Evolutionary conservation across 2,329 filamentous ascomycete genomes (phyloP), one percentile per base, ranked within the genome.

Genomic region (Hymenoscyphus linearis): DNA sequence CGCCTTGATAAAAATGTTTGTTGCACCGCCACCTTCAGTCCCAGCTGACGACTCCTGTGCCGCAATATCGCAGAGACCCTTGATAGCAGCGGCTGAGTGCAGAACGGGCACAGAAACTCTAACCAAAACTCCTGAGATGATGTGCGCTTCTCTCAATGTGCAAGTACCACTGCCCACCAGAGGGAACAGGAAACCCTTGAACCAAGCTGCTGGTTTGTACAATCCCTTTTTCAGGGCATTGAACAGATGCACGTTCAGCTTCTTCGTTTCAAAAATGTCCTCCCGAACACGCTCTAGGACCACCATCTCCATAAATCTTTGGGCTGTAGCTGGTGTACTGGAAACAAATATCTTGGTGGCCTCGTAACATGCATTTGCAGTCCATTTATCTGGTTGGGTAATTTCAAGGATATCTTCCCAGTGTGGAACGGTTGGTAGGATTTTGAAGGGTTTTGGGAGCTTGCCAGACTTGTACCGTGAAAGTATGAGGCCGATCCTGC

Each of bases 401-500:
- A 96, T 85, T 65, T 87, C 82, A 68, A 96, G 84, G 40, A 96
- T 89, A 22, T 91, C 89, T 72, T 95, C 90, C 92, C 93, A 98
- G 70, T 95, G 86, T 7, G 92, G 92, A 14, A 98, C 85, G 0
- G 92, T 93, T 2, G 95, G 95, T 9, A 99, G 83, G 66, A 98
- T 92, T 77, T 98, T 98, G 82, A 99, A 96, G 0, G 93, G 93
- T 76, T 99, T 99, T 22, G 95, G 95, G 35, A 99, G 82, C 67
- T 93, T 93, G n/a, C 95, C 95, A 14, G 90, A 93, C 77, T 96
- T 96, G 80, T 96, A 98, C 66, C 93, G 86, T 27, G 91, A 92
- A 62, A 99, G 82, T 63, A 98, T 88, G 67, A 93, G 81, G 63
- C 93, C 93, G 68, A 96, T 87, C 78, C 87, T 91, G 63, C 55